phyloP scores from a whole-genome alignment of 306 rosid genomes.

The Inga leiocalycina region DNA sequence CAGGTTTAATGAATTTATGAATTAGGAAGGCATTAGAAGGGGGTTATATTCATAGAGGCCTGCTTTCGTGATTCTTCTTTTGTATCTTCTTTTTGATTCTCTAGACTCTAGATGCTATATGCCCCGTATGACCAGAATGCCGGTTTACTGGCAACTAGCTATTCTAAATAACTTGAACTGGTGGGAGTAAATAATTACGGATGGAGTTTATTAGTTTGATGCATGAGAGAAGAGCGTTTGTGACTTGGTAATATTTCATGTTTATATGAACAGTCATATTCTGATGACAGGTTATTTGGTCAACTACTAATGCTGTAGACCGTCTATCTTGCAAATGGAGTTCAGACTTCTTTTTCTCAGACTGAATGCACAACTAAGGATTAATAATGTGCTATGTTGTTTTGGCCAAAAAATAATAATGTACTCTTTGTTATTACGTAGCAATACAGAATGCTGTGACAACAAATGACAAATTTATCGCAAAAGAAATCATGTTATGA shows the following conservation, averaged over 20 bases:
- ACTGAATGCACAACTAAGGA: not conserved
- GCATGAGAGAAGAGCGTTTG: constrained; percentile 20
- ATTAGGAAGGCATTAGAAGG: constrained; percentile 20
- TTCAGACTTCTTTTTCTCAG: not conserved
- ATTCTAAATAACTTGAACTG: constrained; percentile 29
- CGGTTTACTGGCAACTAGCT: constrained; percentile 16
- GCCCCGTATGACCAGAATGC: not conserved
- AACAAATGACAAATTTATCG: not conserved
- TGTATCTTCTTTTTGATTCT: not conserved
- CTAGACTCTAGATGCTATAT: not conserved
- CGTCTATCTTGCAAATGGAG: not conserved
- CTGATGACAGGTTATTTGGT: constrained; percentile 18
- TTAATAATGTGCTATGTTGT: not conserved
- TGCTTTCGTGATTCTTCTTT: not conserved
- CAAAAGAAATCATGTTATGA: not conserved
- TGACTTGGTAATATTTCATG: not conserved
- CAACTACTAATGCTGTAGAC: not conserved
- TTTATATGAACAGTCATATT: not conserved
- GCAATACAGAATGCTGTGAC: not conserved
- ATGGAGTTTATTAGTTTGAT: constrained; percentile 13
- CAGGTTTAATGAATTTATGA: constrained; percentile 26
- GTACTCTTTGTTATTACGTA: not conserved
- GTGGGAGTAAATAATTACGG: constrained; percentile 31
- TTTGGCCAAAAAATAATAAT: not conserved
- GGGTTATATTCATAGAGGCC: constrained; percentile 13